These are phyloP conservation scores for Fusarium piperis DNA, from an alignment of 2,329 filamentous ascomycete genomes.

Conservation along the genomic window DNA sequence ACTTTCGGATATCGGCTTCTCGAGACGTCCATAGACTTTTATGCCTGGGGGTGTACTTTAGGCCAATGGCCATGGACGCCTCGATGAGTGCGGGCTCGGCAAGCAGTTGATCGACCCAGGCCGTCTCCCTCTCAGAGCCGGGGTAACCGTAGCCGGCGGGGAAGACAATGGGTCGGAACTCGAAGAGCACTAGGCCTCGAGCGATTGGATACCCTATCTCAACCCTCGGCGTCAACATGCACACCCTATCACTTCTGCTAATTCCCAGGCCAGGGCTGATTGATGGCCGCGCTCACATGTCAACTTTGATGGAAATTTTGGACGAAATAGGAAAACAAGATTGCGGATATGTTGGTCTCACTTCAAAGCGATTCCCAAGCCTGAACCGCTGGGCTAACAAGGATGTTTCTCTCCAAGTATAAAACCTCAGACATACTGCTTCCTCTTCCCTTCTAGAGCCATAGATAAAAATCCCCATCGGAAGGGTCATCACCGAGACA, in stretches of 20 bases:
- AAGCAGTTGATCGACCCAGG: slow-evolving; percentile 25
- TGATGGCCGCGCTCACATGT: not conserved
- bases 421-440: not conserved
- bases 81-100: slow-evolving; percentile 40
- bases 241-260: not conserved
- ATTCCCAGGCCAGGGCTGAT: not conserved
- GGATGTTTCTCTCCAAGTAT: not conserved
- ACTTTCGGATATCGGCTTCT: not conserved
- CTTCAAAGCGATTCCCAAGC: not conserved
- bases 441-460: not conserved
- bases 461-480: not conserved
- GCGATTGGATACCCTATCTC: not conserved
- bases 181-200: slow-evolving; percentile 7
- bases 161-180: slow-evolving; percentile 29
- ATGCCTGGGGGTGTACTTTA: not conserved
- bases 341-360: not conserved
- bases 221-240: not conserved
- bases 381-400: not conserved
- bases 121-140: slow-evolving; percentile 8
- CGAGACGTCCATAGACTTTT: not conserved
- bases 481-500: slow-evolving; percentile 29
- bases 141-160: slow-evolving; percentile 1
- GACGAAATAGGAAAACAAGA: slow-evolving; percentile 15
- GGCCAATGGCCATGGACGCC: slow-evolving; percentile 33
- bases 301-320: not conserved